Evolutionary conservation across 2,329 filamentous ascomycete species (phyloP), one percentile per base, ranked within the genome.

Genomic region (Diplodia seriata): DNA sequence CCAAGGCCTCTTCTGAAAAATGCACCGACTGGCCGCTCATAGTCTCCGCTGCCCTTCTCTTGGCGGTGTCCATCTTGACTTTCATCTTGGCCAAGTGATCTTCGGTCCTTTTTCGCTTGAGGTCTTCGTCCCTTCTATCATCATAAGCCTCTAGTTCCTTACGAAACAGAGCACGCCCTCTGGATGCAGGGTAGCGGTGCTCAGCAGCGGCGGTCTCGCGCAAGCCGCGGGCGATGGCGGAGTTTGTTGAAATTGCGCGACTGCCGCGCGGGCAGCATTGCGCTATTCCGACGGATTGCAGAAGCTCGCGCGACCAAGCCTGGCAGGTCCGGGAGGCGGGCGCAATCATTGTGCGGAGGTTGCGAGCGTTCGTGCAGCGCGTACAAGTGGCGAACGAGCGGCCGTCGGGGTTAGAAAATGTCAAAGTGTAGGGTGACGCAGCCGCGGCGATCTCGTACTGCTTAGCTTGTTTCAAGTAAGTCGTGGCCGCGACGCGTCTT

Each of bases 171-270:
- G 57, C 26, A 18, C 57, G 38, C 9, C 2, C 14, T n/a, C 15
- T 49, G 9, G n/a, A 7, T n/a, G 26, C 57, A 26, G 40, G 9
- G 23, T 49, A 61, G 31, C 61, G 47, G 8, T 26, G 29, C 2
- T 20, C 59, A 20, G 38, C 15, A 6, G n/a, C 43, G 43, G 49
- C 76, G 18, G 59, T 40, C 15, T 57, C 81, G 74, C 88, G 86
- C 66, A 92, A 82, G 15, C 90, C 90, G 55, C 85, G 83, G 71
- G 88, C 86, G 73, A 93, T 93, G 53, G 90, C 90, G 11, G 90
- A 90, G 69, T 83, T 86, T 50, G 92, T 83, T 51, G 88, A 89
- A 26, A 85, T 85, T 74, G 81, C 74, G 69, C 84, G 83, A 40
- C 26, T 53, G 26, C 50, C 50, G 9, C 14, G 23, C 29, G n/a